Evolutionary conservation across 192 early-diverging fungal species (phyloP), one percentile per base, ranked within the genome.

Genomic region (Entrophospora sp.): DNA sequence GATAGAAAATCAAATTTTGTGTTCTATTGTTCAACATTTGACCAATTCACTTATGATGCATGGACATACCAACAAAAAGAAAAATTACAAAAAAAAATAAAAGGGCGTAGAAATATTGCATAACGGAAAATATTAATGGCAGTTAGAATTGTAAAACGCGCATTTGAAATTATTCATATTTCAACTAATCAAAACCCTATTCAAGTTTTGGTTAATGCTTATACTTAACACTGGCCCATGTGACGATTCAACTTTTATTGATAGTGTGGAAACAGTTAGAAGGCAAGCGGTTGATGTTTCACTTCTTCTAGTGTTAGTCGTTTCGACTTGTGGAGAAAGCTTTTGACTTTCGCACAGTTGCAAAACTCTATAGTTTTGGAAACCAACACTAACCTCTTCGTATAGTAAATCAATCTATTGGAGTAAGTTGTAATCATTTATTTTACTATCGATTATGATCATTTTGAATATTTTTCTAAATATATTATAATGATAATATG

Each of bases 111-210:
- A n/a, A n/a, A n/a, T n/a, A n/a, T n/a, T n/a, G n/a, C n/a, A n/a
- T n/a, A n/a, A n/a, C n/a, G n/a, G n/a, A n/a, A n/a, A 89, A 98
- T 97, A 89, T 84, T 98, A 68, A 96, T 97, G 94, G 90, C 96
- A 69, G 84, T 85, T 76, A 93, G 96, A 67, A 98, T 98, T 73
- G 91, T 98, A 75, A 94, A 98, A 87, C 96, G 97, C 83, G 91
- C 94, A 56, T 96, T 98, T 77, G 96, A 98, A 82, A 98, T 98
- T 79, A 89, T 97, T 79, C 86, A 98, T 89, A 85, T 98, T 75
- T 85, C 93, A 77, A 95, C 94, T 71, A 94, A 98, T 80, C 83
- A 83, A 79, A 98, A 98, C 90, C 96, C 96, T 70, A 87, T 97
- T 78, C 96, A 98, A 85, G 83, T 98, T 61, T 83, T 98, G 45